Evolutionary conservation across 169 alveolate genomes (phyloP).

Genomic region (Cystoisospora suis): DNA sequence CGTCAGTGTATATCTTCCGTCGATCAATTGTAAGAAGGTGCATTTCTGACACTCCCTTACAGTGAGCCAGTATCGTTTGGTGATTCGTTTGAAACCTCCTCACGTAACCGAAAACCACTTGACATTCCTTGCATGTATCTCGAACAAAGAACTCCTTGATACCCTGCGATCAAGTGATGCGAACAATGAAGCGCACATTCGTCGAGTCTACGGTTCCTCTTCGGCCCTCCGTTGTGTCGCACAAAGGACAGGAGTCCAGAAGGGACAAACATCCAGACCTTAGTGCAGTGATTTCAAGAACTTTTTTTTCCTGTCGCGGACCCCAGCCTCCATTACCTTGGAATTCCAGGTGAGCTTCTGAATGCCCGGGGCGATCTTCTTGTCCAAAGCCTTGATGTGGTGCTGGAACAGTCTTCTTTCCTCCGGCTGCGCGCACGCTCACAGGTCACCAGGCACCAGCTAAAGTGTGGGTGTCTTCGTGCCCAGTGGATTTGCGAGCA

Average conservation of each 20-base stretch:
- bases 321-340: constrained; percentile 32
- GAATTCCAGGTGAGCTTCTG: constrained; percentile 72
- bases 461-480: no score
- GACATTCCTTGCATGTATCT: constrained; percentile 85
- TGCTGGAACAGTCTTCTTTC: constrained; percentile 80
- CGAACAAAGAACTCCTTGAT: constrained; percentile 86
- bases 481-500: no score
- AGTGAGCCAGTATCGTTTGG: constrained; percentile 53
- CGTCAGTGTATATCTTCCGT: constrained; percentile 78
- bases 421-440: constrained; percentile 67
- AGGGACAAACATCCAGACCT: no score
- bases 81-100: constrained; percentile 66
- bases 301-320: no score
- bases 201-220: no score
- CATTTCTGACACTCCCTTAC: constrained; percentile 72
- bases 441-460: no score
- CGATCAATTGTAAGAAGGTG: constrained; percentile 76
- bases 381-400: constrained; percentile 71
- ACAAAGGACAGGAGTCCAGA: no score
- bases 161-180: constrained; percentile 71
- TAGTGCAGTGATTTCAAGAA: no score
- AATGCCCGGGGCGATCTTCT: constrained; percentile 68
- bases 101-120: constrained; percentile 81
- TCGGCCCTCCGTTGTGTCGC: no score
- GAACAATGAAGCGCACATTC: no score